phyloP scores from a whole-genome alignment of 2,329 filamentous ascomycete species.

The Arachnopeziza araneosa region DNA sequence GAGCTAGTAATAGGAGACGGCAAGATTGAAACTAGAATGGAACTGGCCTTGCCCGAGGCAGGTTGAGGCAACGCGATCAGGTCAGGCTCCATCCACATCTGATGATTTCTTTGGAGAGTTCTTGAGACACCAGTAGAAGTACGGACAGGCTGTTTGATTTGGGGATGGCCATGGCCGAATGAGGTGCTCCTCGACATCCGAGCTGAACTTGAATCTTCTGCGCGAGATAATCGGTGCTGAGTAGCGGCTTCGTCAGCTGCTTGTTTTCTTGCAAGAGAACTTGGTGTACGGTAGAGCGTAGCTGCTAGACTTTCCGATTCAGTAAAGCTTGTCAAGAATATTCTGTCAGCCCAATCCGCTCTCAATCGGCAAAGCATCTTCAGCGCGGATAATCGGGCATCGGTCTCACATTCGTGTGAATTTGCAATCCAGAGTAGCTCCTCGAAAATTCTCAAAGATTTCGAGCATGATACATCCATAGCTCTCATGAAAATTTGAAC shows the following conservation, averaged over 20 bases:
- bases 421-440: slow-evolving; percentile 59
- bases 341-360: slow-evolving; percentile 72
- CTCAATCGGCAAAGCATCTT: slow-evolving; percentile 77
- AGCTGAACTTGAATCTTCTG: slow-evolving; percentile 31
- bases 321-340: slow-evolving; percentile 64
- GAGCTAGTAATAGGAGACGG: background rate
- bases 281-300: slow-evolving; percentile 59
- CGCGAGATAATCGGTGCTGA: slow-evolving; percentile 31
- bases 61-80: slow-evolving; percentile 46
- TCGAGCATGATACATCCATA: slow-evolving; percentile 60
- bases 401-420: slow-evolving; percentile 53
- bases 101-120: slow-evolving; percentile 38
- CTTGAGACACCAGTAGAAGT: slow-evolving; percentile 23
- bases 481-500: slow-evolving; percentile 71
- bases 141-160: slow-evolving; percentile 34
- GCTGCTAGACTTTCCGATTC: slow-evolving; percentile 71
- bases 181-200: slow-evolving; percentile 30
- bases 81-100: slow-evolving; percentile 56
- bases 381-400: slow-evolving; percentile 68
- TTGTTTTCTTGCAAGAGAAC: slow-evolving; percentile 41
- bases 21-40: slow-evolving; percentile 24
- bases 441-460: slow-evolving; percentile 58
- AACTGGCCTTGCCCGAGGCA: slow-evolving; percentile 30
- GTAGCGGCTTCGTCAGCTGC: slow-evolving; percentile 35
- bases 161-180: slow-evolving; percentile 23